These are phyloP conservation scores for Colletotrichum lindemuthianum DNA, from an alignment of 2,329 filamentous ascomycete genomes.

Conservation along the genomic window DNA sequence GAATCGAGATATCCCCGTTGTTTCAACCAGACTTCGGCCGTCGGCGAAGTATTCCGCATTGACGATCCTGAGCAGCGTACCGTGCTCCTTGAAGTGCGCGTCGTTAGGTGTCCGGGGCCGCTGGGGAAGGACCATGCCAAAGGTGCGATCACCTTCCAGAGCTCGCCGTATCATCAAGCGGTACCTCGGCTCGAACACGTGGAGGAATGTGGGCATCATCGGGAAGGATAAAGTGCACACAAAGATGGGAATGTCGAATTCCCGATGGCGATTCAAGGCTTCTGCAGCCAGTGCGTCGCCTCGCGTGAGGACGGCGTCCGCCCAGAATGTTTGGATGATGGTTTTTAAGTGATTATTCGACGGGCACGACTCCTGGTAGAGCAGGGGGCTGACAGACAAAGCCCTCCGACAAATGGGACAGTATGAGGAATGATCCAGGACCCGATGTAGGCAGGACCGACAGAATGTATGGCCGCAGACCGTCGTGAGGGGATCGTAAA, in stretches of 20 bases:
- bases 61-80: slow-evolving; percentile 81
- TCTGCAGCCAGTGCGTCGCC: slow-evolving; percentile 66
- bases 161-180: slow-evolving; percentile 87
- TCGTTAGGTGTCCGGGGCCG: slow-evolving; percentile 50
- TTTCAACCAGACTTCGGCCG: slow-evolving; percentile 84
- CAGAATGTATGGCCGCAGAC: slow-evolving; percentile 92
- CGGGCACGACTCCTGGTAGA: slow-evolving; percentile 53
- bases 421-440: slow-evolving; percentile 79
- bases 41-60: slow-evolving; percentile 79
- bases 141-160: slow-evolving; percentile 77
- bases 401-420: slow-evolving; percentile 83
- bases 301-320: slow-evolving; percentile 70
- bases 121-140: slow-evolving; percentile 86
- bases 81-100: slow-evolving; percentile 73
- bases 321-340: slow-evolving; percentile 76
- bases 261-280: slow-evolving; percentile 63
- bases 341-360: slow-evolving; percentile 71
- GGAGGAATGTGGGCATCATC: slow-evolving; percentile 83
- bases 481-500: slow-evolving; percentile 85
- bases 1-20: slow-evolving; percentile 80
- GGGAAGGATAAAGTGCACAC: slow-evolving; percentile 86
- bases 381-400: slow-evolving; percentile 61
- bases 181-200: slow-evolving; percentile 94
- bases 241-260: slow-evolving; percentile 76
- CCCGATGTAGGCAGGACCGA: slow-evolving; percentile 78